Conservation (phyloP, 2,329 filamentous ascomycete genomes). For the Hymenoscyphus scutula region DNA sequence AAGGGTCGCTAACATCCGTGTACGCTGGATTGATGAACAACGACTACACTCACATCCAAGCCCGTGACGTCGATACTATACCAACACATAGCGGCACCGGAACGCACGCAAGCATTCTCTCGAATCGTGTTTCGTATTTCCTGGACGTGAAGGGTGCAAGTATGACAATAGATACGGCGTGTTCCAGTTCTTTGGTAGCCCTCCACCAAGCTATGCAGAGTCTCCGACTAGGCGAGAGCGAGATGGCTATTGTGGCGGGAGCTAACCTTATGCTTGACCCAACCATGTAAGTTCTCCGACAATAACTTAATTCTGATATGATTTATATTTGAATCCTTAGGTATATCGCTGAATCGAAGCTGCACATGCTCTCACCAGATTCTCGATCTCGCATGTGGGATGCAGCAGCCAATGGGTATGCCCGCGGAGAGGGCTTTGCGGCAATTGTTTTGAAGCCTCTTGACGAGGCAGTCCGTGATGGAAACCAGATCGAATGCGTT, state of each 20-base stretch:
- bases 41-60: not conserved
- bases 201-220: not conserved
- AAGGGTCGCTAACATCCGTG: slow-evolving; percentile 26
- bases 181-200: not conserved
- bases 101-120: not conserved
- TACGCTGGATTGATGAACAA: slow-evolving; percentile 32
- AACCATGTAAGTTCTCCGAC: no score
- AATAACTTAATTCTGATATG: no score
- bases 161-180: slow-evolving; percentile 12
- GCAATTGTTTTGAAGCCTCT: slow-evolving; percentile 59
- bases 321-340: no score
- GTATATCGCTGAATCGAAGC: slow-evolving; percentile 41
- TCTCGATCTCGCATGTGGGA: slow-evolving; percentile 42
- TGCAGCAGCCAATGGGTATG: slow-evolving; percentile 24
- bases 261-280: slow-evolving; percentile 26
- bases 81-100: not conserved
- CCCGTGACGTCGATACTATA: not conserved
- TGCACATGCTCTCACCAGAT: slow-evolving; percentile 37
- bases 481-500: slow-evolving; percentile 55
- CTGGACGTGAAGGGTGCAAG: slow-evolving; percentile 41
- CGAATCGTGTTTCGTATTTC: slow-evolving; percentile 40
- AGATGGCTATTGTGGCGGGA: slow-evolving; percentile 24
- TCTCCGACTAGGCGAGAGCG: slow-evolving; percentile 18
- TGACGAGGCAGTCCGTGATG: slow-evolving; percentile 48
- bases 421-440: slow-evolving; percentile 51